Conservation (phyloP, 148 eudicot species). For the Diospyros lotus region DNA sequence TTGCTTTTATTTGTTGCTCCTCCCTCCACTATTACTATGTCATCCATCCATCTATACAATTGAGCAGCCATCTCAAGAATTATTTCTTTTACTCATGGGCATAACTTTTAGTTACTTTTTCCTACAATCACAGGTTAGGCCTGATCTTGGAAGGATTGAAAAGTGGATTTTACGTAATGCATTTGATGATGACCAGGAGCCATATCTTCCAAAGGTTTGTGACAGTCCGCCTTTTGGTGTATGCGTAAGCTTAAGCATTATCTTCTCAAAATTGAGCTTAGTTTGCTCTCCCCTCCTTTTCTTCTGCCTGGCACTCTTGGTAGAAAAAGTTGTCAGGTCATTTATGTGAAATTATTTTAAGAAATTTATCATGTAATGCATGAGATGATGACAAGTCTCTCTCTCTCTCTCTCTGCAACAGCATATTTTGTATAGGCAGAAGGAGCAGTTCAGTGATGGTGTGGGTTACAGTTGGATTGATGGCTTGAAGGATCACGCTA, state of each 20-base stretch:
- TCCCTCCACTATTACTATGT: background rate
- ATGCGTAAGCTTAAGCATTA: background rate
- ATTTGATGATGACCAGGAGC: conserved; percentile 80
- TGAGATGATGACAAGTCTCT: conserved; percentile 1
- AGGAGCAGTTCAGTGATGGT: conserved; percentile 99
- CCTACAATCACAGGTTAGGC: conserved; percentile 48
- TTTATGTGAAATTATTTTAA: background rate
- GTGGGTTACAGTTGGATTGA: conserved; percentile 99
- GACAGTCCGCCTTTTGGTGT: background rate
- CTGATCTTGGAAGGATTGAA: conserved; percentile 84
- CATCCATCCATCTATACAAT: background rate
- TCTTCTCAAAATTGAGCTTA: background rate
- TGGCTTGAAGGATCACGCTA: conserved; percentile 90
- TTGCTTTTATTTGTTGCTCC: background rate
- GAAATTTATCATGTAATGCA: background rate
- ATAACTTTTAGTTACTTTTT: background rate
- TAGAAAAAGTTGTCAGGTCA: background rate
- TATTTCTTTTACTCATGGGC: background rate
- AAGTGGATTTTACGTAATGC: conserved; percentile 94
- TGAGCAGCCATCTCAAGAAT: background rate
- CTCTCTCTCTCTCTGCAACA: conserved; percentile 23
- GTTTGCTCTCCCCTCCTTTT: background rate
- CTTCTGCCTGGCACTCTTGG: background rate
- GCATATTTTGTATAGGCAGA: conserved; percentile 95
- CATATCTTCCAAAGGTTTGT: conserved; percentile 83